These are phyloP conservation scores for Melaleuca alternifolia DNA, from an alignment of 345 rosid genomes.

Conservation along the genomic window DNA sequence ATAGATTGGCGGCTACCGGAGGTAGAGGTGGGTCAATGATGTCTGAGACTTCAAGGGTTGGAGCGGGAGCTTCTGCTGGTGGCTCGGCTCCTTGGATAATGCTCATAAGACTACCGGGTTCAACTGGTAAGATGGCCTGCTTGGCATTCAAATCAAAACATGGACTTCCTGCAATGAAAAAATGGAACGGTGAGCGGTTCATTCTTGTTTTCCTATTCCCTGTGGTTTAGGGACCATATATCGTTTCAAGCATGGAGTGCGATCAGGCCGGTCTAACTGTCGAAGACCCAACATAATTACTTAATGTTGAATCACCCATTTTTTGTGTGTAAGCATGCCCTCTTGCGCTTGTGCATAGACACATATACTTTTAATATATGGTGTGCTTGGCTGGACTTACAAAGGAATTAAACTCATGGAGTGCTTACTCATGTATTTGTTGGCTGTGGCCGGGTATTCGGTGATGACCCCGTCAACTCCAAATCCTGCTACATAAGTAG, in stretches of 20 bases:
- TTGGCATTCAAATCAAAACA: constrained; percentile 33
- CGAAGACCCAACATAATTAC: background rate
- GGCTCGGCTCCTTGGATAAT: constrained; percentile 14
- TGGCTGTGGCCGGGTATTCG: constrained; percentile 72
- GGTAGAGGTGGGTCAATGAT: constrained; percentile 82
- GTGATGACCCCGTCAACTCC: constrained; percentile 63
- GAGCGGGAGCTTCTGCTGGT: constrained; percentile 30
- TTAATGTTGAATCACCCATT: background rate
- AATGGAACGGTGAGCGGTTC: background rate
- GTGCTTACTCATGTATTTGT: constrained; percentile 57
- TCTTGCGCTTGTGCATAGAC: background rate
- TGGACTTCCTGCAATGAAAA: constrained; percentile 36
- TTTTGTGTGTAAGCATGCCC: background rate
- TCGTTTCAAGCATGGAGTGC: background rate
- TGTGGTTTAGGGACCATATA: background rate
- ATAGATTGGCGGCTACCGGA: constrained; percentile 20
- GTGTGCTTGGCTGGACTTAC: background rate
- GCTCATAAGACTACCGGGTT: constrained; percentile 31
- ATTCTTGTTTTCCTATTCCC: background rate
- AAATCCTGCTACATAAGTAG: constrained; percentile 36
- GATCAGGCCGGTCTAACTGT: background rate
- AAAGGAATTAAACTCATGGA: background rate
- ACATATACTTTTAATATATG: background rate
- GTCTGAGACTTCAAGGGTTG: constrained; percentile 36
- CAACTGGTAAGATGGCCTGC: constrained; percentile 36